A percentile compares a stretch with the other conserved stretches of the same genome.
Evolutionary conservation across 176 grass and related monocot species (phyloP).

Genomic region (Oryza coarctata): DNA sequence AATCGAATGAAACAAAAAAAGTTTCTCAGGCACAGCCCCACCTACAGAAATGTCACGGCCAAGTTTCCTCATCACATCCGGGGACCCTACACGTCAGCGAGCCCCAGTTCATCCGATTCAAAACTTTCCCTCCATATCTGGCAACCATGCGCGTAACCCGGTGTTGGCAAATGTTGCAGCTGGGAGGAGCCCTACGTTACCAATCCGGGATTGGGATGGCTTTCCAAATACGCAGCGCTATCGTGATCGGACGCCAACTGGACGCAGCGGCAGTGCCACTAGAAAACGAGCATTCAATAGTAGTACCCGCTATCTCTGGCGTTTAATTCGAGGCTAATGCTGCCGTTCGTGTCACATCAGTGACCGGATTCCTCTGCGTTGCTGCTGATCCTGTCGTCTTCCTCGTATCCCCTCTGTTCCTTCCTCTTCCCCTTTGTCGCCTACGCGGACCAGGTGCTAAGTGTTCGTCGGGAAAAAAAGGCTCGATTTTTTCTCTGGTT

Average conservation of each 20-base stretch:
- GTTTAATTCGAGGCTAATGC: conserved; percentile 53
- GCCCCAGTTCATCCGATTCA: background rate
- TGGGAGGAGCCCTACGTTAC: background rate
- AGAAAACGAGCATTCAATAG: conserved; percentile 27
- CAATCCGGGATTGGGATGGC: conserved; percentile 31
- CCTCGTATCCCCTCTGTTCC: background rate
- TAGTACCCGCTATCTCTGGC: background rate
- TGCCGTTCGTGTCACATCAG: conserved; percentile 18
- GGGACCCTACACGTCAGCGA: background rate
- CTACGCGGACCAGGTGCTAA: background rate
- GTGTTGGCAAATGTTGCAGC: background rate
- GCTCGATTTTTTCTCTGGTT: background rate
- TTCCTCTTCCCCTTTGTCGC: conserved; percentile 35
- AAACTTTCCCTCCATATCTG: conserved; percentile 48
- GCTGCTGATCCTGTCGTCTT: conserved; percentile 24
- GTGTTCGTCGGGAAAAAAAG: background rate
- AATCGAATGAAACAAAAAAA: background rate
- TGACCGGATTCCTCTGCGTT: background rate
- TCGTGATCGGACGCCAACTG: conserved; percentile 32
- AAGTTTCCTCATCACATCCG: background rate
- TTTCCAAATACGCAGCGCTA: conserved; percentile 29
- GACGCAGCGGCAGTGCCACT: background rate
- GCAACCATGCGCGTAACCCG: background rate
- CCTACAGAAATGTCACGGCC: background rate
- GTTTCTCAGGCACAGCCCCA: background rate